Evolutionary conservation across 2,329 filamentous ascomycete genomes (phyloP), one percentile per base, ranked within the genome.

Genomic region (Onygenales sp.): DNA sequence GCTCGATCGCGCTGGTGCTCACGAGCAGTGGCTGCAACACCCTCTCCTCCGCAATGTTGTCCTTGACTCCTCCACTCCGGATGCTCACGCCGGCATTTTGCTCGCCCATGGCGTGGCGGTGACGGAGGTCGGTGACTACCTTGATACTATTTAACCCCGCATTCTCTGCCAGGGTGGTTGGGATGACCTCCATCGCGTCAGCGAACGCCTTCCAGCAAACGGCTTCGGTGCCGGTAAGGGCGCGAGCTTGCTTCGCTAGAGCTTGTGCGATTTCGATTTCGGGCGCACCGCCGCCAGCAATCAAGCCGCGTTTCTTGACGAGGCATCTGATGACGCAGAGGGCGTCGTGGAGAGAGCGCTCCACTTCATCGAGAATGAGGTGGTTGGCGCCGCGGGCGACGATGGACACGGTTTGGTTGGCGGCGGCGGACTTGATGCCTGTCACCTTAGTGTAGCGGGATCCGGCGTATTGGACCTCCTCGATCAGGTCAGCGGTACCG

Each of bases 161-260:
- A 64, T 98, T 98, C 76, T 98, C 93, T 0, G 93, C 94, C 61
- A 98, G 78, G 1, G 93, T 98, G 36, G 92, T 96, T 11, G 94
- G 93, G 52, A 98, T 88, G 43, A 98, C 89, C 75, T 98, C 93
- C 77, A 98, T 86, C 7, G 93, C 93, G 59, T 98, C 92, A 1
- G 94, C 93, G 67, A 98, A 98, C 0, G 92, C 92, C 76, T 96
- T 97, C 89, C 89, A 98, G 82, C 93, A 98, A 67, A 97, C 96
- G 41, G 90, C 84, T 72, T 98, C 93, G 5, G 93, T 96, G 56
- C 94, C 94, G 0, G 85, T 85, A 56, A 96, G 78, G 63, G 85
- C 84, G 61, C 91, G 87, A 7, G 92, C 83, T 66, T 88, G 86
- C 72, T 88, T 86, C 54, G 86, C 83, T 36, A 98, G 81, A 65